Conservation (phyloP, 2,329 filamentous ascomycete genomes). For the Elsinoe fawcettii region DNA sequence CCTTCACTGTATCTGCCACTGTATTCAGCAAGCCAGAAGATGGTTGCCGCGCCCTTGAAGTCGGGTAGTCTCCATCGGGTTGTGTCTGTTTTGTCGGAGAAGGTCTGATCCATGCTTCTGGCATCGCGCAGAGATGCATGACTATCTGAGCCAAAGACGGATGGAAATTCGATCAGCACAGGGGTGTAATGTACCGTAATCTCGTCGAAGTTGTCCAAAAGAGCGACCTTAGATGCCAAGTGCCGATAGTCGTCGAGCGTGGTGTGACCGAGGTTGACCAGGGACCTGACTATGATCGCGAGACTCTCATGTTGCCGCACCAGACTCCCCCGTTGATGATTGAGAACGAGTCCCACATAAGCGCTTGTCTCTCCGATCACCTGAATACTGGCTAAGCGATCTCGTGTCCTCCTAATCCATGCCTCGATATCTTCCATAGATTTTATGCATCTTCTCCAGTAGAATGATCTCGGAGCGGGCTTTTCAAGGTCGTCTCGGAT, state of each 20-base stretch:
- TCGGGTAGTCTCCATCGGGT: conserved; percentile 64
- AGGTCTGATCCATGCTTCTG: conserved; percentile 58
- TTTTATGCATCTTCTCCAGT: conserved; percentile 65
- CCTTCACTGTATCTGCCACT: conserved; percentile 80
- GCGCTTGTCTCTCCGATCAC: conserved; percentile 61
- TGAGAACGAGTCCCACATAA: conserved; percentile 67
- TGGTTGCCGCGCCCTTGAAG: conserved; percentile 68
- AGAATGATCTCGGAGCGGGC: conserved; percentile 50
- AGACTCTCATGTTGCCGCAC: conserved; percentile 85
- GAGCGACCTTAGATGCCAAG: conserved; percentile 61
- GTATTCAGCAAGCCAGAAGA: conserved; percentile 90
- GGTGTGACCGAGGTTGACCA: conserved; percentile 68
- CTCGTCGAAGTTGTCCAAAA: conserved; percentile 68
- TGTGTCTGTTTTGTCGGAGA: conserved; percentile 60
- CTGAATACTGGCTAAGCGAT: conserved; percentile 66
- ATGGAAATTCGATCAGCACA: conserved; percentile 66
- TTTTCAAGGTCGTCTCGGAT: conserved; percentile 44
- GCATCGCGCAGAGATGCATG: conserved; percentile 60
- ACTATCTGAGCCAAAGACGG: conserved; percentile 71
- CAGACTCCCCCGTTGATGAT: conserved; percentile 72
- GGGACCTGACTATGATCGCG: conserved; percentile 67
- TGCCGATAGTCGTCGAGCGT: conserved; percentile 63
- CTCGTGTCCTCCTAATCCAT: conserved; percentile 67
- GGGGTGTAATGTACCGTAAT: conserved; percentile 74
- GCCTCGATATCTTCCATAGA: conserved; percentile 68